Conservation (phyloP, 179 eudicot genomes). For the Beta corolliflora region DNA sequence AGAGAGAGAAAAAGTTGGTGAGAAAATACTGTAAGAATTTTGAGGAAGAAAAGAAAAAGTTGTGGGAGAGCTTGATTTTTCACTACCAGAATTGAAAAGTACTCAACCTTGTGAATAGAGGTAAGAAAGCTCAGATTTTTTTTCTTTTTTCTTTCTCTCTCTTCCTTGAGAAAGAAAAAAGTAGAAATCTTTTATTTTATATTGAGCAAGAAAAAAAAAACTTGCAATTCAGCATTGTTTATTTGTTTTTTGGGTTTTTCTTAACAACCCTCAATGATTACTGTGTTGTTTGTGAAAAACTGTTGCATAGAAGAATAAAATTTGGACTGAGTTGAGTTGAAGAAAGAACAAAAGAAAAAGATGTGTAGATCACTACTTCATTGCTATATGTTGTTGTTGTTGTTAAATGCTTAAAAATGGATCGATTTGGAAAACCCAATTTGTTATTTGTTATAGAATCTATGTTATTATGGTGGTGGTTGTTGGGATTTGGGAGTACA, state of each 20-base stretch:
- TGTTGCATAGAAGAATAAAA: constrained; percentile 26
- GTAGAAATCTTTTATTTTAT: constrained; percentile 11
- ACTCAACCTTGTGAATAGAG: constrained; percentile 2
- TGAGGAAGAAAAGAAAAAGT: constrained; percentile 1
- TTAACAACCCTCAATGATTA: constrained; percentile 29
- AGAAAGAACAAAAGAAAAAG: constrained; percentile 9
- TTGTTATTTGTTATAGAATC: constrained; percentile 22
- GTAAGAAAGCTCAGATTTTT: constrained; percentile 25
- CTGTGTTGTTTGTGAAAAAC: constrained; percentile 7
- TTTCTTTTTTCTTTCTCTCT: background rate
- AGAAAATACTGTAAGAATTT: constrained; percentile 7
- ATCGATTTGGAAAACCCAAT: constrained; percentile 22
- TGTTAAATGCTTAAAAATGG: constrained; percentile 37
- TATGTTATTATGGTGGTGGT: constrained; percentile 20
- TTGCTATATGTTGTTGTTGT: constrained; percentile 9
- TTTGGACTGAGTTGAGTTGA: constrained; percentile 5
- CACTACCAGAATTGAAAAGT: constrained; percentile 6
- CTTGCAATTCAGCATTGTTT: constrained; percentile 30
- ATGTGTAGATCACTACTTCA: constrained; percentile 24
- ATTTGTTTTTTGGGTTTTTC: constrained; percentile 17
- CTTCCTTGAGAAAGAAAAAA: background rate
- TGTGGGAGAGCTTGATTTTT: constrained; percentile 24
- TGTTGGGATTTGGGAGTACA: constrained; percentile 42
- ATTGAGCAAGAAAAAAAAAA: constrained; percentile 6
- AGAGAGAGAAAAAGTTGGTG: constrained; percentile 30